Evolutionary conservation across 2,329 filamentous ascomycete genomes (phyloP).

Genomic region (Phialemoniopsis sp.): DNA sequence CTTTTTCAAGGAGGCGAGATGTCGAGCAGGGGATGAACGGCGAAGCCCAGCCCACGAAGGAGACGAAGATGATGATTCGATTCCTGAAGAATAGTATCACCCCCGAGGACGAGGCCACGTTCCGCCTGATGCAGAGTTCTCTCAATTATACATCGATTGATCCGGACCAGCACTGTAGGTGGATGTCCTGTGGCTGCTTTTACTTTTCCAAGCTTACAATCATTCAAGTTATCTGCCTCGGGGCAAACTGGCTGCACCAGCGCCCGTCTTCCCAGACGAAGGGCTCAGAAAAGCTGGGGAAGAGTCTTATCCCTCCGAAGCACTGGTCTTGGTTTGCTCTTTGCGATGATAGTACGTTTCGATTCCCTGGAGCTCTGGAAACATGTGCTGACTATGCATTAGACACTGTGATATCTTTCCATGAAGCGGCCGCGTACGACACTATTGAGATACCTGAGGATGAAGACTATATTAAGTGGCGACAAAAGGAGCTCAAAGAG

Average conservation of each 20-base stretch:
- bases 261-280: constrained; percentile 8
- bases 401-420: constrained; percentile 68
- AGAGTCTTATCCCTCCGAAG: constrained; percentile 30
- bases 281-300: constrained; percentile 10
- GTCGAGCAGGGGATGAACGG: constrained; percentile 4
- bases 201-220: constrained; percentile 14
- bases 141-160: constrained; percentile 75
- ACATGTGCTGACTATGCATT: constrained; percentile 8
- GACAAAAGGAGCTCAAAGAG: constrained; percentile 19
- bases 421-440: constrained; percentile 47
- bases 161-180: constrained; percentile 58
- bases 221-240: constrained; percentile 58
- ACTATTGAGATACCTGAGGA: constrained; percentile 14
- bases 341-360: constrained; percentile 54
- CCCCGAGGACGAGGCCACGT: constrained; percentile 26
- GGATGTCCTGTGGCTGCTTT: constrained; percentile 3
- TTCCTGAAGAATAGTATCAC: background rate
- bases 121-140: constrained; percentile 61
- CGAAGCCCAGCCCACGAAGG: constrained; percentile 5
- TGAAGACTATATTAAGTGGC: constrained; percentile 14
- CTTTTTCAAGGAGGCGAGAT: constrained; percentile 1
- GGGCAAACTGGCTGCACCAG: constrained; percentile 61
- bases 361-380: constrained; percentile 1
- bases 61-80: constrained; percentile 3
- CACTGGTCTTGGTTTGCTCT: constrained; percentile 70